Evolutionary conservation across 495 filamentous ascomycete genomes (phyloP).

Genomic region (Penicillium steckii): DNA sequence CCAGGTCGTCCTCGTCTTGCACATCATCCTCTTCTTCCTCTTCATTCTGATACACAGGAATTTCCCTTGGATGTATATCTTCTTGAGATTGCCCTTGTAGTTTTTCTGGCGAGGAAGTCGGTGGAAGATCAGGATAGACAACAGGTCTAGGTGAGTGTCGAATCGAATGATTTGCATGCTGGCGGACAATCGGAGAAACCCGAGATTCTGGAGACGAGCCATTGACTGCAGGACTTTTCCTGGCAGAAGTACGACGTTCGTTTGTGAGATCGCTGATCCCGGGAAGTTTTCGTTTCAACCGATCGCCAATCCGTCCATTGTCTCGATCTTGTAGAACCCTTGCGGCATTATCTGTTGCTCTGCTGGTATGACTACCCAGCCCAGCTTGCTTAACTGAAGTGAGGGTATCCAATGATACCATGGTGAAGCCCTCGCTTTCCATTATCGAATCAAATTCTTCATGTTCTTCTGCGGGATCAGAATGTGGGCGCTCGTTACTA

Average conservation of each 20-base stretch:
- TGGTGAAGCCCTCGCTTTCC: conserved; percentile 60
- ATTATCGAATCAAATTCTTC: conserved; percentile 55
- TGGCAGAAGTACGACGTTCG: conserved; percentile 13
- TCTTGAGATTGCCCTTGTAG: background rate
- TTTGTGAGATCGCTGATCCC: conserved; percentile 21
- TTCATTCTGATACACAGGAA: conserved; percentile 8
- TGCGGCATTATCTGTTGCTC: conserved; percentile 13
- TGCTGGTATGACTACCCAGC: conserved; percentile 24
- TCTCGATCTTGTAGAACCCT: conserved; percentile 30
- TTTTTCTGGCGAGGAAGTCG: background rate
- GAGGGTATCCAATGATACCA: conserved; percentile 56
- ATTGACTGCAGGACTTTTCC: conserved; percentile 12
- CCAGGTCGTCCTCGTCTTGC: background rate
- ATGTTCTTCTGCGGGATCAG: conserved; percentile 37
- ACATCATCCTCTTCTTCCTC: conserved; percentile 8
- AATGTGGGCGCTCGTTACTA: conserved; percentile 4
- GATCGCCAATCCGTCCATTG: conserved; percentile 25
- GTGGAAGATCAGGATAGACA: conserved; percentile 19
- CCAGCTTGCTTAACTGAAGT: conserved; percentile 44
- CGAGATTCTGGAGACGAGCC: background rate
- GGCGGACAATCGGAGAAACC: background rate
- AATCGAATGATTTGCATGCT: background rate
- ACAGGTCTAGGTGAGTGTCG: background rate
- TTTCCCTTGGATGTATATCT: background rate
- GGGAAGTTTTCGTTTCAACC: conserved; percentile 30